A percentile compares a stretch with the other conserved stretches of the same genome.
Conservation (phyloP, 257 asterid genomes). For the Salvia hispanica region DNA sequence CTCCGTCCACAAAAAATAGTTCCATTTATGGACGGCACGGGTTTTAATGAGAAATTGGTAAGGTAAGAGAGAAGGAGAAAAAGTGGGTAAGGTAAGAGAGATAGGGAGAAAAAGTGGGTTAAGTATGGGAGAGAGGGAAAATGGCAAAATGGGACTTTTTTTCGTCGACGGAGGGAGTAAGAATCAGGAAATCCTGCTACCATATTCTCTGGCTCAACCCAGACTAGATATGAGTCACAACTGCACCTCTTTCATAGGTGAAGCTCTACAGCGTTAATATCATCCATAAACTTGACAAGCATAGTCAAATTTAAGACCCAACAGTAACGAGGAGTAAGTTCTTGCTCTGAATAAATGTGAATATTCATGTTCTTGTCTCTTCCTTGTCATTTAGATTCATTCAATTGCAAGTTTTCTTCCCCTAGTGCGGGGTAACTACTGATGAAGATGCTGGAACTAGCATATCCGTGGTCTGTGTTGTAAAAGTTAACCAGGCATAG, state of each 20-base stretch:
- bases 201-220: conserved; percentile 6
- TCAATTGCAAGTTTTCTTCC: neutral
- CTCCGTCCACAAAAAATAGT: no score
- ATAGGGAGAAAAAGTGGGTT: no score
- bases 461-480: neutral
- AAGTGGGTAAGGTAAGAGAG: no score
- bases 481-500: conserved; percentile 21
- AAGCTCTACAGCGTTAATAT: conserved; percentile 13
- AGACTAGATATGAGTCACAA: conserved; percentile 5
- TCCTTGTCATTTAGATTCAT: neutral
- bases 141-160: no score
- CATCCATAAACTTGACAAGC: conserved; percentile 14
- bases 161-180: no score
- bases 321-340: neutral
- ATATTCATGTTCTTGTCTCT: neutral
- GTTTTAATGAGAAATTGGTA: no score
- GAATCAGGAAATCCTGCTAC: conserved; percentile 18
- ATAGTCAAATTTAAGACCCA: conserved; percentile 8
- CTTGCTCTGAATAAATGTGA: neutral
- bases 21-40: no score
- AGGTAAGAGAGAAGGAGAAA: no score
- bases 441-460: conserved; percentile 15
- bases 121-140: no score
- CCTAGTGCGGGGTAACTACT: conserved; percentile 4
- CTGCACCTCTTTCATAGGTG: conserved; percentile 4